Conservation (phyloP, 352 stramenopile species). For the Phytophthora megakarya region DNA sequence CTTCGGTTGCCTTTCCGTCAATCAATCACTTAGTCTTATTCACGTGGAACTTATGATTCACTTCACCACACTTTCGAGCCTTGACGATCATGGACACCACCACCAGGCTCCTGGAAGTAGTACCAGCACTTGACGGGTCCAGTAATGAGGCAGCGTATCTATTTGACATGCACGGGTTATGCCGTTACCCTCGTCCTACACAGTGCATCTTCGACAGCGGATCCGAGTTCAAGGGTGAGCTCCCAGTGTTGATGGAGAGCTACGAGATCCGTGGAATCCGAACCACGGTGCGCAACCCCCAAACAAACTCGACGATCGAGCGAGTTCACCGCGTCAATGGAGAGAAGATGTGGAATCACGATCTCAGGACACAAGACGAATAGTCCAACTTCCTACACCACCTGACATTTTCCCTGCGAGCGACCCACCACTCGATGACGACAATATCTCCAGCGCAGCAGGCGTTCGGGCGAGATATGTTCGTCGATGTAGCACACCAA, state of each 20-base stretch:
- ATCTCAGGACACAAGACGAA: not conserved
- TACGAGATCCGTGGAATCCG: not conserved
- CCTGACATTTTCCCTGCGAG: not conserved
- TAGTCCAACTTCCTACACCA: not conserved
- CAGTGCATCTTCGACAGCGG: not conserved
- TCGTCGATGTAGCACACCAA: no score
- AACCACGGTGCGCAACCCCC: not conserved
- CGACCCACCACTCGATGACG: not conserved
- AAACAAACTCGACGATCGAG: not conserved
- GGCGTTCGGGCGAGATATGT: not conserved
- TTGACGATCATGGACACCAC: not conserved
- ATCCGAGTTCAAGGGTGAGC: not conserved
- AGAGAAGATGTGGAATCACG: not conserved
- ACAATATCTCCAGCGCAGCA: not conserved
- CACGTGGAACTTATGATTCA: no score
- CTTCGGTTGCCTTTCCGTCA: no score
- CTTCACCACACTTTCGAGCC: no score
- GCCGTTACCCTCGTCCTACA: not conserved
- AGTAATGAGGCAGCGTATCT: not conserved
- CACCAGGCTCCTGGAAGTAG: not conserved
- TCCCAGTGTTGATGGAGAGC: not conserved
- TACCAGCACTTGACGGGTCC: not conserved
- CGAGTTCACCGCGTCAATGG: not conserved
- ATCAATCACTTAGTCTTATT: no score
- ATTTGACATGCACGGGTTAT: not conserved